These are phyloP conservation scores for Scheffersomyces lignosus DNA, from an alignment of 805 yeast genomes.

Conservation along the genomic window DNA sequence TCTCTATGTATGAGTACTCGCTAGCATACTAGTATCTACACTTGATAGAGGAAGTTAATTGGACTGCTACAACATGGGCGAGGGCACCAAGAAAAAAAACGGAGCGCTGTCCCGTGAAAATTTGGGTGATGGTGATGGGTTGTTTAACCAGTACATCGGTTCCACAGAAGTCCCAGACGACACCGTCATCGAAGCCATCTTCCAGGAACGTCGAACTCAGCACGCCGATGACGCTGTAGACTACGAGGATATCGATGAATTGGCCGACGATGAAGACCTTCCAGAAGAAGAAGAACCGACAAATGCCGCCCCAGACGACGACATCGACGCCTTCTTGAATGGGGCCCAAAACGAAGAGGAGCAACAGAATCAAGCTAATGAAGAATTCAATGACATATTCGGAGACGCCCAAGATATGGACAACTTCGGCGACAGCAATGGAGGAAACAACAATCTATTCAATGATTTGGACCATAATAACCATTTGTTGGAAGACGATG, in stretches of 20 bases:
- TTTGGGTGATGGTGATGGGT: too few relatives aligned
- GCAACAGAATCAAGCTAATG: slow-evolving; percentile 36
- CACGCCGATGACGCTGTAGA: slow-evolving; percentile 94
- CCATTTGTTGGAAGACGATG: slow-evolving; percentile 24
- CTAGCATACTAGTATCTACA: too few relatives aligned
- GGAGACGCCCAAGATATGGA: slow-evolving; percentile 31
- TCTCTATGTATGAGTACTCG: too few relatives aligned
- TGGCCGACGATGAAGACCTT: slow-evolving; percentile 92
- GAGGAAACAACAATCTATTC: slow-evolving; percentile 20
- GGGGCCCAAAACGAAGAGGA: slow-evolving; percentile 16
- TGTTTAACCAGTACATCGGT: slow-evolving; percentile 15
- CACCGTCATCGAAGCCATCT: slow-evolving; percentile 38
- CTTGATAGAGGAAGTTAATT: too few relatives aligned
- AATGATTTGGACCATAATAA: slow-evolving; percentile 11
- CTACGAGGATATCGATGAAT: slow-evolving; percentile 90
- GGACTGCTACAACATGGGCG: too few relatives aligned
- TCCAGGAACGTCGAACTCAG: slow-evolving; percentile 40
- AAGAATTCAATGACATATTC: slow-evolving; percentile 40
- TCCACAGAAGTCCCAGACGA: slow-evolving; percentile 36
- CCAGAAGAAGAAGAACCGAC: slow-evolving; percentile 29
- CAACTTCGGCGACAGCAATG: slow-evolving; percentile 17
- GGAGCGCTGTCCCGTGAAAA: too few relatives aligned
- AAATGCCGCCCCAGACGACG: slow-evolving; percentile 7
- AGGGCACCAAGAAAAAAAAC: too few relatives aligned
- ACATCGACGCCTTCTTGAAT: slow-evolving; percentile 7